Evolutionary conservation across 176 grass and related monocot species (phyloP).

Genomic region (Zea luxurians): DNA sequence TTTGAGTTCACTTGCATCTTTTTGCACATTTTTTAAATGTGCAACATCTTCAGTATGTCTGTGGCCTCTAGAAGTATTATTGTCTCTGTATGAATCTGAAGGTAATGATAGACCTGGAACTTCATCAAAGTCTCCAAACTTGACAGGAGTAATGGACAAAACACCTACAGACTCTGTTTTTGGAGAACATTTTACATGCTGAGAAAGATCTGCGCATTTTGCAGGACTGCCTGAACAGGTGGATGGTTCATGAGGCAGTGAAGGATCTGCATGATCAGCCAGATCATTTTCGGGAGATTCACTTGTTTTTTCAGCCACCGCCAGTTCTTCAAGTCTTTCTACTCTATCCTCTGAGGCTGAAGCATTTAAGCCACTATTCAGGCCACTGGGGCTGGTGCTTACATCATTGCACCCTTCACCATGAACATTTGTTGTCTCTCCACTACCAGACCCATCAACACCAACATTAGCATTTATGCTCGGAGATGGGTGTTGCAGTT

Average conservation of each 20-base stretch:
- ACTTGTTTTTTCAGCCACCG: constrained; percentile 28
- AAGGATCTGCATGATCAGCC: constrained; percentile 38
- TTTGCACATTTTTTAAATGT: constrained; percentile 12
- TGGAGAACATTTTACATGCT: constrained; percentile 28
- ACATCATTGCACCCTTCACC: constrained; percentile 36
- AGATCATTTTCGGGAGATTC: constrained; percentile 41
- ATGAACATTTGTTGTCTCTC: constrained; percentile 27
- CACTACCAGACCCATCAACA: constrained; percentile 16
- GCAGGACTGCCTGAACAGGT: constrained; percentile 36
- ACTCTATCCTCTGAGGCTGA: constrained; percentile 23
- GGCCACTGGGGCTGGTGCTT: constrained; percentile 6
- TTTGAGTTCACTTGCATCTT: constrained; percentile 33
- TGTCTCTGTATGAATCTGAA: constrained; percentile 43
- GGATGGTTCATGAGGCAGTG: constrained; percentile 31
- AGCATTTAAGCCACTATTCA: constrained; percentile 32
- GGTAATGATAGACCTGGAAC: constrained; percentile 45
- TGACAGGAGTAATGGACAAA: constrained; percentile 50
- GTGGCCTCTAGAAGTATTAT: constrained; percentile 33
- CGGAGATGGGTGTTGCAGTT: constrained; percentile 34
- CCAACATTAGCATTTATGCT: constrained; percentile 21
- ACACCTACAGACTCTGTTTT: constrained; percentile 31
- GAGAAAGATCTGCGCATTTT: constrained; percentile 39
- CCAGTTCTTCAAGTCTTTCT: constrained; percentile 29
- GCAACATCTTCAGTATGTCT: constrained; percentile 33
- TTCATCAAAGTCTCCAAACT: constrained; percentile 64